Evolutionary conservation across 2,329 filamentous ascomycete species (phyloP).

Genomic region (Aspergillus sp.): DNA sequence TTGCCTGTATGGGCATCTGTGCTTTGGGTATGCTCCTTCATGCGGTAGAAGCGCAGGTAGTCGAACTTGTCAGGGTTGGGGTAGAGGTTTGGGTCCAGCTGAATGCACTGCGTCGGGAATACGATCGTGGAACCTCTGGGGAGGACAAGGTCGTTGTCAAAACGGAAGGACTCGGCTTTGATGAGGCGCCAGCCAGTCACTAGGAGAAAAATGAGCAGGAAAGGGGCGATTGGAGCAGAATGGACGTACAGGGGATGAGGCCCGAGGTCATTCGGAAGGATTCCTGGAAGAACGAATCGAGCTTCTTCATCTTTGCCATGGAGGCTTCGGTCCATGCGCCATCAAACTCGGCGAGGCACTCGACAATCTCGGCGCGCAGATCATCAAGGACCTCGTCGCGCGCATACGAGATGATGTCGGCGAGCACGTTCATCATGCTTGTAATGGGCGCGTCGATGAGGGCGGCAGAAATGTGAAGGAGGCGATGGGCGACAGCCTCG

Average conservation of each 20-base stretch:
- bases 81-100: not conserved
- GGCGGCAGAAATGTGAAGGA: not conserved
- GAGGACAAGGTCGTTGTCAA: not conserved
- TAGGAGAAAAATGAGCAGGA: not conserved
- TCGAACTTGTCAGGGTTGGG: not conserved
- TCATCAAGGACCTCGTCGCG: not conserved
- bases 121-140: not conserved
- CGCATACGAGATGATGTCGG: not conserved
- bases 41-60: not conserved
- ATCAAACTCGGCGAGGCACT: not conserved
- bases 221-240: not conserved
- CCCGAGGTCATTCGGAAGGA: not conserved
- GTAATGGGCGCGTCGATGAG: not conserved
- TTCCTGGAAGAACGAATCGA: conserved; percentile 5
- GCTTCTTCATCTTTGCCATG: conserved; percentile 1
- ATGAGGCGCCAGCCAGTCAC: not conserved
- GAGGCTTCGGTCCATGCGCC: not conserved
- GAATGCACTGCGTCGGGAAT: not conserved
- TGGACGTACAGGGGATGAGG: not conserved
- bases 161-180: not conserved
- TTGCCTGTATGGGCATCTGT: not conserved
- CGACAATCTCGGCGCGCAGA: not conserved
- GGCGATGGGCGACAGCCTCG: not conserved
- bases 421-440: not conserved
- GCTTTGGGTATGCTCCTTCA: not conserved